Conservation (phyloP, 1,139 yeast genomes). For the Taphrina wiesneri region DNA sequence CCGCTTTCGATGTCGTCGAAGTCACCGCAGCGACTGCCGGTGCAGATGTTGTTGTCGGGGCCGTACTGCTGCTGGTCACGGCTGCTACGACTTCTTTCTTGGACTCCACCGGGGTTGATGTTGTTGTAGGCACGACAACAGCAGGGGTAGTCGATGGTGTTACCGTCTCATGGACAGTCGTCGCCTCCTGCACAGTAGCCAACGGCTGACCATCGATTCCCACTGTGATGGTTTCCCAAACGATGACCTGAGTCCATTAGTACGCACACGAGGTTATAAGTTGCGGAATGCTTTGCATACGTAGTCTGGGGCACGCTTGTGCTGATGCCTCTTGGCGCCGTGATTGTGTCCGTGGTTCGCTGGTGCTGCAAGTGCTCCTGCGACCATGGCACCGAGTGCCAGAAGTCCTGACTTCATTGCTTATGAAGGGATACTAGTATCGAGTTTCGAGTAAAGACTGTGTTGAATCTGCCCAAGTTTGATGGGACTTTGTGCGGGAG, state of each 20-base stretch:
- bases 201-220: conserved; percentile 16
- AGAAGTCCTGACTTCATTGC: conserved; percentile 17
- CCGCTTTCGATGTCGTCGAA: not conserved
- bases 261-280: not conserved
- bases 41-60: not conserved
- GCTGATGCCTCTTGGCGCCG: conserved; percentile 14
- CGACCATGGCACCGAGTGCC: conserved; percentile 6
- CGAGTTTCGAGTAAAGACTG: not conserved
- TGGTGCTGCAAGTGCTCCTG: conserved; percentile 11
- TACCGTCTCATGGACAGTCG: conserved; percentile 10
- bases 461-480: not conserved
- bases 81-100: not conserved
- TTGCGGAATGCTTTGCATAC: conserved; percentile 4
- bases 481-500: not conserved
- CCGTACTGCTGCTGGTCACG: not conserved
- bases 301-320: conserved; percentile 14
- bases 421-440: too few species aligned
- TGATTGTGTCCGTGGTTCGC: conserved; percentile 26
- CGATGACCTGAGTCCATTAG: conserved; percentile 19
- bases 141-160: conserved; percentile 42
- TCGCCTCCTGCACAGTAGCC: conserved; percentile 1
- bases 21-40: not conserved
- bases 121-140: conserved; percentile 51
- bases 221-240: conserved; percentile 23
- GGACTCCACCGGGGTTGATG: not conserved